Evolutionary conservation across 768 basidiomycete species (phyloP), one percentile per base, ranked within the genome.

Genomic region (Macrolepiota fuliginosa): DNA sequence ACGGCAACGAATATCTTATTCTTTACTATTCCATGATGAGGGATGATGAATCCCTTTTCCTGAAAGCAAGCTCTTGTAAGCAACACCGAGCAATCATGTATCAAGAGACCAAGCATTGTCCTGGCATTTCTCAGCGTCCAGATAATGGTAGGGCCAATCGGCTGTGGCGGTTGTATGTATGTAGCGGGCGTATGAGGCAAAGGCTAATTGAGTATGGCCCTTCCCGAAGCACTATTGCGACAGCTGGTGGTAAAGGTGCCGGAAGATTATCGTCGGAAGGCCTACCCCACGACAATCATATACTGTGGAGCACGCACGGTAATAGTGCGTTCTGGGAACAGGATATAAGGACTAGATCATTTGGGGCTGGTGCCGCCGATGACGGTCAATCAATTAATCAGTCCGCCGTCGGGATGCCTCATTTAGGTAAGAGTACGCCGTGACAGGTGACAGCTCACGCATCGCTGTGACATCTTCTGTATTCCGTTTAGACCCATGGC

Each of bases 401-500:
- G 37, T 17, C 13, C 54, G 11, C 11, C 24, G 55, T 45, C 25
- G 24, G 39, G 11, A 9, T 2, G 6, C 10, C 12, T 6, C 19
- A 54, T 32, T 45, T n/a, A 10, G n/a, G 4, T 15, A 19, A 19
- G 7, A 5, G 19, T 45, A 9, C 17, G 19, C 40, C 42, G 53
- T 49, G 39, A 49, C 49, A 24, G 11, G 56, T 61, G 47, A 56
- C 51, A 3, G 17, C 27, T 35, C 13, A 25, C 56, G 46, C 22
- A 19, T 32, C 32, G 13, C 11, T 32, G 64, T 61, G 54, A 67
- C 65, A 40, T 40, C 11, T 45, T 17, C 27, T 35, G 27, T 2
- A 64, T 50, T 62, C 67, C 69, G 69, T 66, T 57, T 63, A 67
- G 60, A 64, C 66, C 72, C 72, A 90, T 90, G 88, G 86, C 90